Conservation (phyloP, 208 protist genomes). For the Crithidia mellificae region DNA sequence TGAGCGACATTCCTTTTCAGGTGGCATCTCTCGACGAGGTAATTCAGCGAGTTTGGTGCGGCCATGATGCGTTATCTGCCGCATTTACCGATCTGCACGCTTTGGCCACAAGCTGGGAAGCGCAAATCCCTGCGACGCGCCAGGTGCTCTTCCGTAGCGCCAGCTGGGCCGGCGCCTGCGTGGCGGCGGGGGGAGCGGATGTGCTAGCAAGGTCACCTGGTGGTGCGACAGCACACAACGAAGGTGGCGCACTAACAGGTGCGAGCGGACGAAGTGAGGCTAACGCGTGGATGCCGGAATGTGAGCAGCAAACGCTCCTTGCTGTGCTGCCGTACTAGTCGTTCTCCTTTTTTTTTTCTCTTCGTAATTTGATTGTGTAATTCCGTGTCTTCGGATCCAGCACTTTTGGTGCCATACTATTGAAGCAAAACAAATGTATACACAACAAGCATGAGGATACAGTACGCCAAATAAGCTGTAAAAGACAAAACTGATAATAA, state of each 20-base stretch:
- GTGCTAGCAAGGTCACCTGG: not conserved
- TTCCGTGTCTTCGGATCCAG: no score
- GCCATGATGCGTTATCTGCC: not conserved
- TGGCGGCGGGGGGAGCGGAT: slow-evolving; percentile 19
- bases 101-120: not conserved
- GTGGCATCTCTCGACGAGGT: slow-evolving; percentile 4
- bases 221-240: not conserved
- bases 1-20: not conserved
- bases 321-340: slow-evolving; percentile 8
- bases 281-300: slow-evolving; percentile 11
- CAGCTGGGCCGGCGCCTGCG: slow-evolving; percentile 28
- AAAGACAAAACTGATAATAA: no score
- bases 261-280: not conserved
- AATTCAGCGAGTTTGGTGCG: not conserved
- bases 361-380: no score
- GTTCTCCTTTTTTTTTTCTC: no score
- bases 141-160: slow-evolving; percentile 22
- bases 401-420: no score
- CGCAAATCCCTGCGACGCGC: not conserved
- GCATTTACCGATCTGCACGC: not conserved
- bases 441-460: no score
- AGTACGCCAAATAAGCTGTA: no score
- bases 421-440: no score
- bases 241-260: no score
- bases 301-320: slow-evolving; percentile 16